phyloP scores from a whole-genome alignment of 75 land plant genomes.

The Cryptomeria japonica region DNA sequence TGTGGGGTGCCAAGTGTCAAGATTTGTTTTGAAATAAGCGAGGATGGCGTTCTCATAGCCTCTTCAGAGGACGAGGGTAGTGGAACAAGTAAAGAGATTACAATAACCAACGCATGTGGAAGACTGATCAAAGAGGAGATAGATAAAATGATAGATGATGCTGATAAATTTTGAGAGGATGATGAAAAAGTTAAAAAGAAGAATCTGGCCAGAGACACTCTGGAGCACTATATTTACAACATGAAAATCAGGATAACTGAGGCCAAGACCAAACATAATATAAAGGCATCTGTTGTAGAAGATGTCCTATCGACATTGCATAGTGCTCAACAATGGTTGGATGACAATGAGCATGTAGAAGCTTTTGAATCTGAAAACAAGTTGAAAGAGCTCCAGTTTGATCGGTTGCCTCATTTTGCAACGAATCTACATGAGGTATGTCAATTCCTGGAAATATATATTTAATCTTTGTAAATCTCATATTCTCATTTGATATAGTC shows the following conservation, averaged over 20 bases:
- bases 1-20: background rate
- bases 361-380: background rate
- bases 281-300: background rate
- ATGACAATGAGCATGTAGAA: background rate
- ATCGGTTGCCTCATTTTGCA: background rate
- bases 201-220: background rate
- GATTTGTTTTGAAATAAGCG: conserved; percentile 21
- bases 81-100: background rate
- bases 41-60: conserved; percentile 22
- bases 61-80: conserved; percentile 6
- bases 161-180: background rate
- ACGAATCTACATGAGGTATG: background rate
- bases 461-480: too few species aligned
- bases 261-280: background rate
- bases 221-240: background rate
- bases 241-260: background rate
- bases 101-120: background rate
- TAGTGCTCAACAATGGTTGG: background rate
- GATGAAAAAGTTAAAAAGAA: background rate
- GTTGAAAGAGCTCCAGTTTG: background rate
- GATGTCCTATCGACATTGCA: background rate
- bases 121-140: background rate
- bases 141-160: background rate
- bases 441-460: too few species aligned
- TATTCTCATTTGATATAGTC: too few species aligned